phyloP scores from a whole-genome alignment of 2,329 filamentous ascomycete species.

The Sporothrix humicola region DNA sequence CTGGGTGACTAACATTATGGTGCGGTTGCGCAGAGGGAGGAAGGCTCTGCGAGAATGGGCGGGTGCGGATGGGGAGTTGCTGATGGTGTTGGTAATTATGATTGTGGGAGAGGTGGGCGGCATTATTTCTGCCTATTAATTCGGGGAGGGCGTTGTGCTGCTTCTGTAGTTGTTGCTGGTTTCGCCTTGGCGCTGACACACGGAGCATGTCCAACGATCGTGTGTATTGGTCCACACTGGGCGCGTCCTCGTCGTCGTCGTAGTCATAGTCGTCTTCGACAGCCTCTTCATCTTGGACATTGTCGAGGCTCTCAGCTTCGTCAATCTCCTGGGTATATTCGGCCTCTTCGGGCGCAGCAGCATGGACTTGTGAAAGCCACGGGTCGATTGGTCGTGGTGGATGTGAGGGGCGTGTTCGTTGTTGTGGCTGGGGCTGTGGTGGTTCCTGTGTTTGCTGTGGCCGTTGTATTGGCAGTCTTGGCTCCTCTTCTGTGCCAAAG shows the following conservation, averaged over 20 bases:
- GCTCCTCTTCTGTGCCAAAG: constrained; percentile 14
- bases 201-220: constrained; percentile 35
- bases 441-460: background rate
- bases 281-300: background rate
- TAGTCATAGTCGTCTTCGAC: constrained; percentile 19
- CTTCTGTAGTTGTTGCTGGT: constrained; percentile 1
- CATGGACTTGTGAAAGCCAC: constrained; percentile 35
- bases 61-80: constrained; percentile 28
- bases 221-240: constrained; percentile 37
- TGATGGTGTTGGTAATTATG: constrained; percentile 32
- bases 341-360: background rate
- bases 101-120: constrained; percentile 5
- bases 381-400: constrained; percentile 33
- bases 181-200: background rate
- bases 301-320: background rate
- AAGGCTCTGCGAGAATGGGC: background rate
- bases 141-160: background rate
- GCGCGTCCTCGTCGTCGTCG: background rate
- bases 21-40: background rate
- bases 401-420: background rate
- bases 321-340: background rate
- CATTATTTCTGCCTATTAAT: background rate
- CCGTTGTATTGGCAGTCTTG: background rate
- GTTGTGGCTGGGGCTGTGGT: background rate
- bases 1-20: too few relatives aligned